phyloP scores from a whole-genome alignment of 257 asterid genomes.

The Nyctanthes arbortristis region DNA sequence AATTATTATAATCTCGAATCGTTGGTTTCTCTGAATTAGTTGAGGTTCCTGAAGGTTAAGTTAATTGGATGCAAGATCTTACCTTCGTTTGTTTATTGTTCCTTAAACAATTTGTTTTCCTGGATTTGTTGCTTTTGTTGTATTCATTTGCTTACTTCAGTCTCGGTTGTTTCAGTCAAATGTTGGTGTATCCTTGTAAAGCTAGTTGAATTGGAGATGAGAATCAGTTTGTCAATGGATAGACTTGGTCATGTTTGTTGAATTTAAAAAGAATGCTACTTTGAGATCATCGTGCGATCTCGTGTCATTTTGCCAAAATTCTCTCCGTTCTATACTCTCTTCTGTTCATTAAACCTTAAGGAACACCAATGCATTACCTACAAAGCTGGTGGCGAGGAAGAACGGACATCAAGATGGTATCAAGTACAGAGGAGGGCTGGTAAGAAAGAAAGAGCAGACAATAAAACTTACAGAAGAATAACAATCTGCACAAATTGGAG shows the following conservation, averaged over 20 bases:
- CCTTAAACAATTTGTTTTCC: conserved; percentile 6
- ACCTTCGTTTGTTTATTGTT: conserved; percentile 2
- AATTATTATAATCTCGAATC: conserved; percentile 12
- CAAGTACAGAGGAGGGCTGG: background rate
- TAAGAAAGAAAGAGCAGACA: conserved; percentile 1
- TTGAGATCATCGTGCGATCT: too few relatives aligned
- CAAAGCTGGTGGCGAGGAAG: conserved; percentile 8
- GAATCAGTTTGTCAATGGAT: background rate
- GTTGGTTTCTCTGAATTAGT: conserved; percentile 5
- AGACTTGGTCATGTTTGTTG: background rate
- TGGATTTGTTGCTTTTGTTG: conserved; percentile 18
- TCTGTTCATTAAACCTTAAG: too few relatives aligned
- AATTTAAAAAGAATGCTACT: too few relatives aligned
- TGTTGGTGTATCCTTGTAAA: background rate
- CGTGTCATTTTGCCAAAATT: background rate
- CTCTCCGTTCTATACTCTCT: too few relatives aligned
- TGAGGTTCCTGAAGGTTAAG: conserved; percentile 3
- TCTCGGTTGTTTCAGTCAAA: background rate
- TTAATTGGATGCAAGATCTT: conserved; percentile 19
- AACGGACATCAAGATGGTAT: conserved; percentile 6
- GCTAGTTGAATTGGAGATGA: background rate
- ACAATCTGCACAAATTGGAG: background rate
- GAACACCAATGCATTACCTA: conserved; percentile 7
- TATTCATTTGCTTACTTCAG: background rate
- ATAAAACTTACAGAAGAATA: background rate